phyloP scores from a whole-genome alignment of 148 eudicot genomes.

The Chenopodium berlandieri region DNA sequence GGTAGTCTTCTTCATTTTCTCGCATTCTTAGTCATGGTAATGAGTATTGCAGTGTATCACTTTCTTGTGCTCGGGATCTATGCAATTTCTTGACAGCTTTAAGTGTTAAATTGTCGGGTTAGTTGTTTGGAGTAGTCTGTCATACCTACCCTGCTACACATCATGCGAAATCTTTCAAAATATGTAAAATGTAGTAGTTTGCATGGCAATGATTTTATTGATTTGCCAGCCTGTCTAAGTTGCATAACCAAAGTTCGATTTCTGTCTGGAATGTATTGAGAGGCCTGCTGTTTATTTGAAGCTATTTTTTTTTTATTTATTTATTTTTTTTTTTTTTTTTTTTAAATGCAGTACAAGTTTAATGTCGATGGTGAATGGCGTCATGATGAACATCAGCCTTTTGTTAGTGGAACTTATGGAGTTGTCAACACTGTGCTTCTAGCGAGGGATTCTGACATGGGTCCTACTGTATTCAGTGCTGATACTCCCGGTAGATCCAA shows the following conservation, averaged over 20 bases:
- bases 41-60: neutral
- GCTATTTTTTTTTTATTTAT: conserved; percentile 8
- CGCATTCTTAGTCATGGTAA: neutral
- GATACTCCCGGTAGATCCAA: conserved; percentile 55
- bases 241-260: neutral
- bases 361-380: conserved; percentile 85
- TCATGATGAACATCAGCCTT: conserved; percentile 65
- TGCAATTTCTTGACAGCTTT: neutral
- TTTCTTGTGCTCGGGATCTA: neutral
- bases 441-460: conserved; percentile 44
- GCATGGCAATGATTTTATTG: neutral
- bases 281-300: conserved; percentile 18
- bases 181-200: neutral
- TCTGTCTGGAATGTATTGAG: neutral
- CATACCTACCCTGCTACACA: neutral
- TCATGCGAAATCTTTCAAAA: neutral
- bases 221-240: conserved; percentile 2
- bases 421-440: conserved; percentile 61
- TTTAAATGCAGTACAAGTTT: conserved; percentile 67
- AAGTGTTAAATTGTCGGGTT: neutral
- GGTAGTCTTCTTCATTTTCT: neutral
- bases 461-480: conserved; percentile 39
- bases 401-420: conserved; percentile 59
- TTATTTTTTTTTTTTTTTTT: neutral
- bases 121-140: neutral